phyloP scores from a whole-genome alignment of 1,284 basidiomycete genomes.

The Trichosporon sp. region DNA sequence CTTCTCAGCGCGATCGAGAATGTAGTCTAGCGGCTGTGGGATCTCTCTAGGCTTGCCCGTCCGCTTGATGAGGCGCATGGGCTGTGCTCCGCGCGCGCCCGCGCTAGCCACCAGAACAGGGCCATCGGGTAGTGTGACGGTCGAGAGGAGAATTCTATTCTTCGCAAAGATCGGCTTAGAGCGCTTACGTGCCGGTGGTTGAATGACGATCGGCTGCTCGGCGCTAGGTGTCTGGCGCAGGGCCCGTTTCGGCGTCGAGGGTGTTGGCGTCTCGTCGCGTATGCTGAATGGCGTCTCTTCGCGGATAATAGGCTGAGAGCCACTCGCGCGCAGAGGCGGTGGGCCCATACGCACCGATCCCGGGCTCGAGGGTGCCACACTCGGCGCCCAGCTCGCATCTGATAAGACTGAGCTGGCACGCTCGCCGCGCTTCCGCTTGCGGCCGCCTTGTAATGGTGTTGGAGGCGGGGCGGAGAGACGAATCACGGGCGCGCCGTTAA shows the following conservation, averaged over 20 bases:
- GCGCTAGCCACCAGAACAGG: not conserved
- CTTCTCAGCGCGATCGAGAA: not conserved
- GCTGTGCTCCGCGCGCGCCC: not conserved
- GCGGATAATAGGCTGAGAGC: not conserved
- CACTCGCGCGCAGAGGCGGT: not conserved
- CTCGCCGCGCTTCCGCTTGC: not conserved
- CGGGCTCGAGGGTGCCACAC: not conserved
- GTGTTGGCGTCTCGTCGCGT: not conserved
- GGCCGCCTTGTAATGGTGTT: not conserved
- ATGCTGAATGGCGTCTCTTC: not conserved
- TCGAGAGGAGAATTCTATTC: not conserved
- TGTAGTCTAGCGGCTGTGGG: not conserved
- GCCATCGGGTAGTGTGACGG: not conserved
- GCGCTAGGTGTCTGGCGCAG: not conserved
- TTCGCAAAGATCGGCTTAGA: not conserved
- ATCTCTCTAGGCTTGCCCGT: not conserved
- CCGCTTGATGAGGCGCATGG: not conserved
- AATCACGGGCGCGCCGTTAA: not conserved
- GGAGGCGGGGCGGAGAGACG: not conserved
- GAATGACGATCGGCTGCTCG: not conserved
- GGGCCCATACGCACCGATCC: not conserved
- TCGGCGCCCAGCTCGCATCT: slow-evolving; percentile 3
- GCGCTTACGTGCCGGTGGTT: not conserved
- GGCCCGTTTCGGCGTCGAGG: not conserved
- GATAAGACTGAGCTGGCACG: slow-evolving; percentile 2